Evolutionary conservation across 2,329 filamentous ascomycete genomes (phyloP).

Genomic region (Xylaria sp.): DNA sequence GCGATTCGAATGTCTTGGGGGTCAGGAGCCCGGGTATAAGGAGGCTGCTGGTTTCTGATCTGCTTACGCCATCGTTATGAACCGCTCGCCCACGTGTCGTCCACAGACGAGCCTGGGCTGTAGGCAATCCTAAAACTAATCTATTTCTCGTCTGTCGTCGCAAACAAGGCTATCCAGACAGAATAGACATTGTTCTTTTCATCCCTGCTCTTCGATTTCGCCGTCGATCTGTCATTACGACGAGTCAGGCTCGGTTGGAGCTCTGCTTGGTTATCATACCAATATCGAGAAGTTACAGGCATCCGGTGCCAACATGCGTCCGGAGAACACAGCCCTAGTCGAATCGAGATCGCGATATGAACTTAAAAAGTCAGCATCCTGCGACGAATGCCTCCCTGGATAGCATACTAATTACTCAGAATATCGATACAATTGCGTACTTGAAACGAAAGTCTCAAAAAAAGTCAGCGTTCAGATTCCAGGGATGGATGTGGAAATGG

Average conservation of each 20-base stretch:
- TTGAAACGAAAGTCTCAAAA: background rate
- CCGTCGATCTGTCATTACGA: background rate
- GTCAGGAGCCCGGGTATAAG: slow-evolving; percentile 18
- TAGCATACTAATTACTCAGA: slow-evolving; percentile 3
- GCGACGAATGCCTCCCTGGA: slow-evolving; percentile 9
- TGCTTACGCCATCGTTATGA: slow-evolving; percentile 11
- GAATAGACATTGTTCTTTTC: background rate
- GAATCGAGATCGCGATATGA: slow-evolving; percentile 25
- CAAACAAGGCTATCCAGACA: slow-evolving; percentile 6
- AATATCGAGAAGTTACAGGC: slow-evolving; percentile 13
- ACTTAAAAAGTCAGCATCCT: slow-evolving; percentile 6
- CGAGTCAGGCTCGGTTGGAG: slow-evolving; percentile 9
- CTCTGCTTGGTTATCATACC: slow-evolving; percentile 5
- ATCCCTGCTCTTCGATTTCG: background rate
- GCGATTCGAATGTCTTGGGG: slow-evolving; percentile 1
- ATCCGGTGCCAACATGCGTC: slow-evolving; percentile 31
- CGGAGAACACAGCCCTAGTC: slow-evolving; percentile 18
- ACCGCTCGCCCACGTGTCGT: slow-evolving; percentile 9
- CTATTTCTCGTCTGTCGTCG: background rate
- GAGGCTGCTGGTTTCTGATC: slow-evolving; percentile 12
- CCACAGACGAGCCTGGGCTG: background rate
- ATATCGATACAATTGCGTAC: slow-evolving; percentile 1
- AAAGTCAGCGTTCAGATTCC: slow-evolving; percentile 8
- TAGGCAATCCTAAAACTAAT: background rate
- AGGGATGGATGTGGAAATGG: slow-evolving; percentile 34